Conservation (phyloP, 441 rosid species). For the Pelargonium cotyledonis region DNA sequence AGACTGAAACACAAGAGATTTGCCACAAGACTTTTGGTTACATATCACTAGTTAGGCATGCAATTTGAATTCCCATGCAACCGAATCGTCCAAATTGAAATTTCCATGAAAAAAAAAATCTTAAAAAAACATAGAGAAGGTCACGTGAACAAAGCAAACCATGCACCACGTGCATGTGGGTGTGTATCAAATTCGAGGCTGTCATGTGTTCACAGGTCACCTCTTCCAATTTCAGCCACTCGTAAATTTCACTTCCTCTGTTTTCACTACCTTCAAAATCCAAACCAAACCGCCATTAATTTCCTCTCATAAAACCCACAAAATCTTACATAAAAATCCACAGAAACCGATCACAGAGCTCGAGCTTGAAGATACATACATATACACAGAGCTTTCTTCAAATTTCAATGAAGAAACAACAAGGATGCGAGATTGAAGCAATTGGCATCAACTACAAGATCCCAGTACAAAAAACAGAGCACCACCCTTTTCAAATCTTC, state of each 20-base stretch:
- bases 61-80: no score
- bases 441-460: slow-evolving; percentile 58
- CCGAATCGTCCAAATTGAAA: no score
- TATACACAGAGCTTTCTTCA: no score
- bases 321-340: no score
- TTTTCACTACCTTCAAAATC: background rate
- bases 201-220: background rate
- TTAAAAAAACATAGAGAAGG: background rate
- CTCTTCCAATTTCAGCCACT: background rate
- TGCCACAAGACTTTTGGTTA: no score
- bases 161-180: background rate
- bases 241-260: background rate
- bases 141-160: background rate
- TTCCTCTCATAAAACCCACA: no score
- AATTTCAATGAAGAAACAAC: slow-evolving; percentile 55
- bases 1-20: no score
- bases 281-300: background rate
- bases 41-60: no score
- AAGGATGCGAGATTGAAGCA: slow-evolving; percentile 87
- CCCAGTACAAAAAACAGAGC: slow-evolving; percentile 21
- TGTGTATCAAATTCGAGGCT: slow-evolving; percentile 2
- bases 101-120: no score
- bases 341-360: no score
- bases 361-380: no score
- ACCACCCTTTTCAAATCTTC: slow-evolving; percentile 38